phyloP scores from a whole-genome alignment of 192 early-diverging fungal species.

The Entophlyctis luteolus region DNA sequence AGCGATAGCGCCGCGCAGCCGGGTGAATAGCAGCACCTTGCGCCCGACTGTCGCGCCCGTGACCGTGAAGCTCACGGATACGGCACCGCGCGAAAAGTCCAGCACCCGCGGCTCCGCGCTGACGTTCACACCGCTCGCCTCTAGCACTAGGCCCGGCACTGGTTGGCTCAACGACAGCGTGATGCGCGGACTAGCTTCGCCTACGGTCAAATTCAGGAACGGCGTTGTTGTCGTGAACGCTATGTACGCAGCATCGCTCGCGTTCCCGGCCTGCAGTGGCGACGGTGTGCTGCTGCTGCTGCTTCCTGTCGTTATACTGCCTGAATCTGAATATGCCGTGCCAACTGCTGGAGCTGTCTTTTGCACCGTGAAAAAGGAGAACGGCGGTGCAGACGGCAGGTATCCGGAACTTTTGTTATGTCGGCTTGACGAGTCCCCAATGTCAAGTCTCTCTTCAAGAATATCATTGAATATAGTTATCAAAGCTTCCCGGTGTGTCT shows the following conservation, averaged over 20 bases:
- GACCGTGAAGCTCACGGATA: neutral
- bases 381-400: neutral
- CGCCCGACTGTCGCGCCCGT: neutral
- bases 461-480: neutral
- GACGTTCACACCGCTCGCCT: slow-evolving; percentile 5
- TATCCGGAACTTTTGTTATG: too few relatives aligned
- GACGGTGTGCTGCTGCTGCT: neutral
- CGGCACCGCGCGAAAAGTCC: neutral
- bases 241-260: neutral
- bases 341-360: neutral
- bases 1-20: too few relatives aligned
- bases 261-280: neutral
- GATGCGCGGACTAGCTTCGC: neutral
- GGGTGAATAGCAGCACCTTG: slow-evolving; percentile 6
- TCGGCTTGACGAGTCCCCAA: neutral
- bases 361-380: neutral
- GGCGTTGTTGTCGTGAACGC: slow-evolving; percentile 3
- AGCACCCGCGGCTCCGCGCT: neutral
- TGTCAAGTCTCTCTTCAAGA: slow-evolving; percentile 8
- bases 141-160: neutral
- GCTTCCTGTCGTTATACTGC: neutral
- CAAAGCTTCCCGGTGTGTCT: neutral
- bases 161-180: neutral
- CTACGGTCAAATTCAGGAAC: slow-evolving; percentile 6
- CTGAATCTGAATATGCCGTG: neutral